Conservation (phyloP, 148 eudicot species). For the Chenopodium formosanum region DNA sequence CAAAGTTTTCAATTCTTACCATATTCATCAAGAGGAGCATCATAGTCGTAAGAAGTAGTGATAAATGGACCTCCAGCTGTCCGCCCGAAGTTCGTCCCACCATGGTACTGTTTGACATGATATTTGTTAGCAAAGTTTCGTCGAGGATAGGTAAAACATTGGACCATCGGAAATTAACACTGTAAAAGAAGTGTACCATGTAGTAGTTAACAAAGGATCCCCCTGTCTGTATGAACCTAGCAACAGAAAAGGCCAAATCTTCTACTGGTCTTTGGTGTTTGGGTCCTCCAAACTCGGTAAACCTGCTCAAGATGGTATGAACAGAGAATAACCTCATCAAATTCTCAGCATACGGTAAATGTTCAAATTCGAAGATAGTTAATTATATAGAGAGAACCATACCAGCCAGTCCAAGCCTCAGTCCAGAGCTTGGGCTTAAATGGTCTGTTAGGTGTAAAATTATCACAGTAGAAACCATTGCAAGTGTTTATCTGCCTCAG, state of each 20-base stretch:
- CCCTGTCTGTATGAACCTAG: constrained; percentile 73
- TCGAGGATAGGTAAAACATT: background rate
- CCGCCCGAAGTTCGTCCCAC: constrained; percentile 91
- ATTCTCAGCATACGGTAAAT: background rate
- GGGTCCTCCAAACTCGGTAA: constrained; percentile 85
- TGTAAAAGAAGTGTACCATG: constrained; percentile 54
- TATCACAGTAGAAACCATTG: constrained; percentile 90
- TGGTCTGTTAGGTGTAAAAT: constrained; percentile 69
- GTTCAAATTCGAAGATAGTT: background rate
- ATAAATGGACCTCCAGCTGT: constrained; percentile 94
- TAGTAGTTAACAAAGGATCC: constrained; percentile 92
- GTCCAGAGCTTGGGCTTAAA: constrained; percentile 90
- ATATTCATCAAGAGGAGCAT: constrained; percentile 94
- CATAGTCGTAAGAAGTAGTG: constrained; percentile 92
- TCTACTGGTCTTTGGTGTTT: constrained; percentile 71
- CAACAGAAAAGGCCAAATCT: constrained; percentile 91
- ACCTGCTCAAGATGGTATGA: constrained; percentile 42
- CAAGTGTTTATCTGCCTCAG: constrained; percentile 76
- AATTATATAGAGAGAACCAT: constrained; percentile 8
- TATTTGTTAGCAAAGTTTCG: constrained; percentile 5
- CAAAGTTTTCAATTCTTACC: constrained; percentile 40
- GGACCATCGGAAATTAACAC: background rate
- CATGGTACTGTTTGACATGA: constrained; percentile 63
- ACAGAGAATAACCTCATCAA: background rate
- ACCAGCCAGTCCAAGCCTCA: constrained; percentile 98